A percentile compares a stretch with the other conserved stretches of the same genome.
Conservation (phyloP, 257 asterid species). For the Forsythia viridissima region DNA sequence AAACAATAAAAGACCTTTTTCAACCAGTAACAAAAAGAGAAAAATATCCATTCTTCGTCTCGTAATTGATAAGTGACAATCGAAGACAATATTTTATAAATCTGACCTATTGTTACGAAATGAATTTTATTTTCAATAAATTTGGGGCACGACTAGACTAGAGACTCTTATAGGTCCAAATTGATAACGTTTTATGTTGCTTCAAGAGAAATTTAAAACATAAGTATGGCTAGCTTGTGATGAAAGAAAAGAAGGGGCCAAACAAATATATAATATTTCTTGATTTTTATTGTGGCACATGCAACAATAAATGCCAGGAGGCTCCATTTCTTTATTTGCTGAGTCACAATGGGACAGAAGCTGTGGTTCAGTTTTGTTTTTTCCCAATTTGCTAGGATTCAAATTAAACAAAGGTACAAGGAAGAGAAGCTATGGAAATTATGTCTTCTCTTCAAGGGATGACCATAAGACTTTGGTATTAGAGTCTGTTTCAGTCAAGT, state of each 20-base stretch:
- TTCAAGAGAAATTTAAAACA: constrained; percentile 20
- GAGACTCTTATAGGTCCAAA: too few species aligned
- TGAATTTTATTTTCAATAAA: not conserved
- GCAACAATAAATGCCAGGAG: constrained; percentile 62
- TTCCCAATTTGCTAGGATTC: constrained; percentile 27
- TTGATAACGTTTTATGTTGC: not conserved
- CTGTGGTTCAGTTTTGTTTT: constrained; percentile 51
- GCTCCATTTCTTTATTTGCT: constrained; percentile 53
- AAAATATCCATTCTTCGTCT: not conserved
- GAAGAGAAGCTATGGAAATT: constrained; percentile 17
- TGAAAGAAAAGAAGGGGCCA: constrained; percentile 9
- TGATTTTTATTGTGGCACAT: constrained; percentile 54
- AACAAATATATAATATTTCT: constrained; percentile 26
- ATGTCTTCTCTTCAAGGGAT: constrained; percentile 27
- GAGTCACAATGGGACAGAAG: constrained; percentile 51
- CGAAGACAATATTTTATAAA: too few species aligned
- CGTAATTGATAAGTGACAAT: not conserved
- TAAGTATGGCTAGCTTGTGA: constrained; percentile 16
- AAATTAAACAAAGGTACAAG: constrained; percentile 17
- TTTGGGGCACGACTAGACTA: not conserved
- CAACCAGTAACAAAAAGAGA: not conserved
- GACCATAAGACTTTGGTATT: constrained; percentile 29
- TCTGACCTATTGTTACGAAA: not conserved
- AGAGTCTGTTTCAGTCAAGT: constrained; percentile 24
- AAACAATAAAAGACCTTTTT: constrained; percentile 15